Evolutionary conservation across 148 eudicot genomes (phyloP), one percentile per base, ranked within the genome.

Genomic region (Beta vulgaris): DNA sequence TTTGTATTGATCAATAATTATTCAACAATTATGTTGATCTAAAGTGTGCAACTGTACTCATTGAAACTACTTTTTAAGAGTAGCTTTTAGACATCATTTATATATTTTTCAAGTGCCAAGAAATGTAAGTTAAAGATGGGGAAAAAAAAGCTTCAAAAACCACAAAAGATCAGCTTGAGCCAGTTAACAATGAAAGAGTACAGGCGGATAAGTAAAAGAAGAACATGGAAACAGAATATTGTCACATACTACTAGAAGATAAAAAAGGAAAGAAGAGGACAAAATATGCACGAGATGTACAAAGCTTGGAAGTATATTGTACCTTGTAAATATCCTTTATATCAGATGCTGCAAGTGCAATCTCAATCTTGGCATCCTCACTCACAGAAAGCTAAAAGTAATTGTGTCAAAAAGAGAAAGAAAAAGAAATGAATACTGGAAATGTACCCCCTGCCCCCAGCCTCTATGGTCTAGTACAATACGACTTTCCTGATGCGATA

Each of bases 241-340:
- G 11, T 57, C 21, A 42, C 53, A 66, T 14, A 57, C 18, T 42
- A 5, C 25, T 16, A 49, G 0, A 63, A 34, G 29, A n/a, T 25
- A 2, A 32, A 72, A 35, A 12, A 0, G 39, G 6, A 68, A 26
- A 42, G 48, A 19, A 68, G 34, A 43, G 13, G 63, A 72, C 26
- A 10, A 40, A 65, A 0, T 40, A 58, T 53, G 29, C 29, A 39
- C 11, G 1, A 72, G 14, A 11, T 28, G 8, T 26, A 25, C 42
- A 42, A 64, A 16, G 63, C 7, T 68, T 54, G 2, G 60, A 42
- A 43, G 7, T 43, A 55, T 19, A 15, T 57, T 76, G 61, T 80
- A 91, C 98, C 93, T 87, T 87, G 69, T 93, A 93, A 46, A 69
- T 87, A 49, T 84, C 85, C 78, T 78, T 83, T 74, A 88, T 76